Percentiles rank a stretch among this genome's conserved stretches.
Conservation (phyloP, 2,329 filamentous ascomycete species). For the Alternaria dauci region DNA sequence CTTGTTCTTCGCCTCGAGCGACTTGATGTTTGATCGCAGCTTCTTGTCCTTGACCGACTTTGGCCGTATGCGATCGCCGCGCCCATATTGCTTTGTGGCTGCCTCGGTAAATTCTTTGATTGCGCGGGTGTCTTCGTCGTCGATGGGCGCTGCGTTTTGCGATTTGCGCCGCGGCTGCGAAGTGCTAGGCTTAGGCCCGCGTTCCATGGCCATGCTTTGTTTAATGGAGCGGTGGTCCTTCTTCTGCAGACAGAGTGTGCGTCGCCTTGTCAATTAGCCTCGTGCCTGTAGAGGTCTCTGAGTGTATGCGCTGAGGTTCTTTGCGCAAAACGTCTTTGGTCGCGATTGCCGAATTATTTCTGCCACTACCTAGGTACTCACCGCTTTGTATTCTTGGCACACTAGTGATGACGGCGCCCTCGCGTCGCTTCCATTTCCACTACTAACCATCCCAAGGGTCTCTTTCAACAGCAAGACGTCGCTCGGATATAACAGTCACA, state of each 20-base stretch:
- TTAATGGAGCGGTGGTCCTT: too few relatives aligned
- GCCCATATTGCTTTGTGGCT: constrained; percentile 81
- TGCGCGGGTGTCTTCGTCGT: constrained; percentile 43
- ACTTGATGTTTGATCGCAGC: constrained; percentile 78
- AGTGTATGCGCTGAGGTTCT: not conserved
- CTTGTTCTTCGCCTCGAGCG: constrained; percentile 82
- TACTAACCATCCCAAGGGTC: not conserved
- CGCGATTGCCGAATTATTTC: constrained; percentile 22
- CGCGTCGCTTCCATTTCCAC: not conserved
- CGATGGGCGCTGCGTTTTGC: constrained; percentile 27
- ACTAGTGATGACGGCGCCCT: not conserved
- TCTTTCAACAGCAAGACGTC: not conserved
- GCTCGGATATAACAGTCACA: not conserved
- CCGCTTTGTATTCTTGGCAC: constrained; percentile 24
- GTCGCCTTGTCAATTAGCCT: not conserved
- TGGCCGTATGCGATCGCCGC: constrained; percentile 77
- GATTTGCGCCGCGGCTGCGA: constrained; percentile 34
- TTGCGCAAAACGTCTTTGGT: constrained; percentile 2
- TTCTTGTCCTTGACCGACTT: constrained; percentile 88
- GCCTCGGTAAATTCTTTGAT: constrained; percentile 45
- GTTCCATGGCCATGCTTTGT: constrained; percentile 35
- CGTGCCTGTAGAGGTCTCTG: not conserved
- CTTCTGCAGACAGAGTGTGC: not conserved
- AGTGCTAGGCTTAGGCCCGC: constrained; percentile 24
- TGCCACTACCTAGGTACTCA: constrained; percentile 5